Evolutionary conservation across 306 rosid species (phyloP).

Genomic region (Vigna reflexopilosa): DNA sequence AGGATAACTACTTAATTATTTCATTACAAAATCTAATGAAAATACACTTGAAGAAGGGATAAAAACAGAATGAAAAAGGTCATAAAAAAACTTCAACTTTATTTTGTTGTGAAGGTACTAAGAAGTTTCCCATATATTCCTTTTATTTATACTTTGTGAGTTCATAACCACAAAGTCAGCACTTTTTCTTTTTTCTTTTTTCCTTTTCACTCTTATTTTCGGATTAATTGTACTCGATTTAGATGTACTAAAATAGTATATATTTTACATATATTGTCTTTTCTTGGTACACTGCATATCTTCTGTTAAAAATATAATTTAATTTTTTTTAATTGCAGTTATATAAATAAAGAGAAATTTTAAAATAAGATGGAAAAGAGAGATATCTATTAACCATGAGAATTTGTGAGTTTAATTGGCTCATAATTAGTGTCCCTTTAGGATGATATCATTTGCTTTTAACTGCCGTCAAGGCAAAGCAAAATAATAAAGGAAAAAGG

Average conservation of each 20-base stretch:
- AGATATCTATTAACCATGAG: not conserved
- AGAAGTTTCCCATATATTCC: slow-evolving; percentile 5
- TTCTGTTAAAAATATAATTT: not conserved
- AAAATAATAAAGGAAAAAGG: slow-evolving; percentile 20
- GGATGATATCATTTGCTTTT: not conserved
- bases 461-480: not conserved
- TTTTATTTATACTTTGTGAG: not conserved
- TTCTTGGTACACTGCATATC: not conserved
- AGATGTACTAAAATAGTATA: not conserved
- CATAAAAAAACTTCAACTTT: not conserved
- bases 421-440: not conserved
- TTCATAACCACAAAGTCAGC: not conserved
- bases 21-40: not conserved
- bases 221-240: not conserved
- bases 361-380: too few species aligned
- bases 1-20: not conserved
- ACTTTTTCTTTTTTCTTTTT: not conserved
- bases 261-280: not conserved
- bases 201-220: not conserved
- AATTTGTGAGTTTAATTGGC: too few species aligned
- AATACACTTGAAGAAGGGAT: not conserved
- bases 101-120: not conserved
- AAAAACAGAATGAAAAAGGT: not conserved
- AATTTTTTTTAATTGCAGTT: too few species aligned
- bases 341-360: too few species aligned